Conservation (phyloP, 495 filamentous ascomycete genomes). For the Cairneyella variabilis region DNA sequence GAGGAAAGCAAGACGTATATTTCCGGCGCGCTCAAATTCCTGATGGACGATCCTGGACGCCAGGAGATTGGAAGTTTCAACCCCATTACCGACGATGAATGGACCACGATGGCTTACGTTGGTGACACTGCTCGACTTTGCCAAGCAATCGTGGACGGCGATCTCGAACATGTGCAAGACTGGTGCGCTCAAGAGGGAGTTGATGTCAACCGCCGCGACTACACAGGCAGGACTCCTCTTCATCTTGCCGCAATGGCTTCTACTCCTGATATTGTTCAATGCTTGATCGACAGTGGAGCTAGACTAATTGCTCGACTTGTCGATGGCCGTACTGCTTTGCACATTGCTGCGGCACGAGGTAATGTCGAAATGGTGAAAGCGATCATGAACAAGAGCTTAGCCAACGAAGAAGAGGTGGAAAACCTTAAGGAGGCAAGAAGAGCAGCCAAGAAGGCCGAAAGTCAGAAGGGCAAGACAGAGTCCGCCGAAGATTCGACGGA, state of each 20-base stretch:
- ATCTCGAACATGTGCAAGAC: constrained; percentile 60
- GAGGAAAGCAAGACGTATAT: constrained; percentile 71
- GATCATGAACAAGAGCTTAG: constrained; percentile 62
- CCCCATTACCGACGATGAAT: constrained; percentile 74
- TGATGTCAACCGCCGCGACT: constrained; percentile 48
- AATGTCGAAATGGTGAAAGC: constrained; percentile 63
- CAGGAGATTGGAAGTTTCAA: constrained; percentile 72
- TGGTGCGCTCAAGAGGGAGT: constrained; percentile 59
- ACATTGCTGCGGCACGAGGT: constrained; percentile 69
- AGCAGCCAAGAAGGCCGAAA: constrained; percentile 22
- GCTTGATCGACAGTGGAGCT: constrained; percentile 67
- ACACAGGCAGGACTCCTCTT: constrained; percentile 75
- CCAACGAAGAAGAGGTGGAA: constrained; percentile 65
- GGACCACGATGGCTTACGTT: constrained; percentile 77
- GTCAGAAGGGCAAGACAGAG: constrained; percentile 35
- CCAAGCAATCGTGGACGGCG: constrained; percentile 68
- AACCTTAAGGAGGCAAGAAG: constrained; percentile 44
- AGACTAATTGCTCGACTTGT: constrained; percentile 66
- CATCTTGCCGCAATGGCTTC: constrained; percentile 69
- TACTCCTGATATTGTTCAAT: constrained; percentile 63
- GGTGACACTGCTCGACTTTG: constrained; percentile 67
- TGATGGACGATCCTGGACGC: constrained; percentile 74
- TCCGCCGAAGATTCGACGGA: constrained; percentile 38
- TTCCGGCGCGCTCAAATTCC: constrained; percentile 63
- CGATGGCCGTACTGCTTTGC: constrained; percentile 75